Conservation (phyloP, 192 early-diverging fungal species). For the Coemansia sp. region DNA sequence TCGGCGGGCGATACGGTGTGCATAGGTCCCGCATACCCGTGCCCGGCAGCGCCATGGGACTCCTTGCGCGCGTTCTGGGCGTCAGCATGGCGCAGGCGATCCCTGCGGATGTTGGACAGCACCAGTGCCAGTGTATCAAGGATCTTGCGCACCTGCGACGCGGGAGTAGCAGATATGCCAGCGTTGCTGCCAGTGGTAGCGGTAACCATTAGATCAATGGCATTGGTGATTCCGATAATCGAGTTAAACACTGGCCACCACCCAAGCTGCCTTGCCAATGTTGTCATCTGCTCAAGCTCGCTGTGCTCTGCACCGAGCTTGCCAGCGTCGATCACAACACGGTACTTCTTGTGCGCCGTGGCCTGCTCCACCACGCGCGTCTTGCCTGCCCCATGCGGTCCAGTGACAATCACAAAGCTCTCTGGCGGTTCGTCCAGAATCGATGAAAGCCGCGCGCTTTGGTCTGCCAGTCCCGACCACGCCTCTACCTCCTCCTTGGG, state of each 20-base stretch:
- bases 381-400: constrained; percentile 85
- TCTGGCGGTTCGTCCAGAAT: constrained; percentile 63
- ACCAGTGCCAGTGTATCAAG: constrained; percentile 78
- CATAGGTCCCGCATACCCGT: background rate
- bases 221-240: constrained; percentile 65
- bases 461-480: constrained; percentile 50
- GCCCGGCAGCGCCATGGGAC: background rate
- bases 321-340: constrained; percentile 77
- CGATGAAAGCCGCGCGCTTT: constrained; percentile 37
- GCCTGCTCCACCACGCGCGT: constrained; percentile 71
- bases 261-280: constrained; percentile 80
- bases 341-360: constrained; percentile 64
- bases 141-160: constrained; percentile 80
- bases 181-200: constrained; percentile 90
- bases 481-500: constrained; percentile 23
- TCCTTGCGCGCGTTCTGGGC: constrained; percentile 36
- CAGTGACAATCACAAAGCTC: constrained; percentile 78
- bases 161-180: constrained; percentile 75
- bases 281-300: constrained; percentile 71
- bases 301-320: constrained; percentile 70
- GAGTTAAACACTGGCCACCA: constrained; percentile 91
- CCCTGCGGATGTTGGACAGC: constrained; percentile 60
- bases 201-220: constrained; percentile 80
- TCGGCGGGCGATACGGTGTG: constrained; percentile 48
- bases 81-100: constrained; percentile 5